phyloP scores from a whole-genome alignment of 2,329 filamentous ascomycete genomes.

The Hymenoscyphus scutula region DNA sequence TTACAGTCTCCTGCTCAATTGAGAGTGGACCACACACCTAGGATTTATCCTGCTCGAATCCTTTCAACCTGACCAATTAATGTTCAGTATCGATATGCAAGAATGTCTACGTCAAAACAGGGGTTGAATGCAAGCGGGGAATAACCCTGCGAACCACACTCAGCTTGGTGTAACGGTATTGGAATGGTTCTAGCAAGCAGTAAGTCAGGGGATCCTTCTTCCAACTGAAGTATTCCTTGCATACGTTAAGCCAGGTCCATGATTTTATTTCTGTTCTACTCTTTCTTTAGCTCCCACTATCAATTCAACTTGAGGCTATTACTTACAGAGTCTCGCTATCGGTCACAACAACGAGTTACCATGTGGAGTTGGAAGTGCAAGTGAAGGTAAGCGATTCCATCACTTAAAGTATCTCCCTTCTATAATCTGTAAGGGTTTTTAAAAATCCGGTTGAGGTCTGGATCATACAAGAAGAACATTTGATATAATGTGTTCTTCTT shows the following conservation, averaged over 20 bases:
- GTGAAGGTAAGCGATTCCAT: too few species aligned
- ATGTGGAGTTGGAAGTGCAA: too few species aligned
- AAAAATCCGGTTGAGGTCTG: background rate
- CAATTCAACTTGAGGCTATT: too few species aligned
- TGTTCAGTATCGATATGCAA: too few species aligned
- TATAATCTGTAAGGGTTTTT: background rate
- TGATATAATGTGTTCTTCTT: background rate
- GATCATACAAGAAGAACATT: background rate
- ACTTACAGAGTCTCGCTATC: too few species aligned
- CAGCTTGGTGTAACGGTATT: background rate
- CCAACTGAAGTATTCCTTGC: too few species aligned
- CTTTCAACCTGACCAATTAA: background rate
- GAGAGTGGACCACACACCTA: background rate
- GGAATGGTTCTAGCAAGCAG: background rate
- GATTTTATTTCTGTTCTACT: too few species aligned
- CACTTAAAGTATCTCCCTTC: too few species aligned
- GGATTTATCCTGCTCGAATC: background rate
- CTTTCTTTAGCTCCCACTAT: too few species aligned
- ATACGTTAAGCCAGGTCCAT: too few species aligned
- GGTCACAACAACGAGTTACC: too few species aligned
- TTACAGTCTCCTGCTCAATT: background rate
- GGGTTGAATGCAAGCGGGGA: background rate
- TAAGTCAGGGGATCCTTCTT: too few species aligned
- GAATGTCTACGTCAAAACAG: background rate
- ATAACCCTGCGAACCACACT: background rate